Evolutionary conservation across 768 basidiomycete species (phyloP), one percentile per base, ranked within the genome.

Genomic region (Lentinula raphanica): DNA sequence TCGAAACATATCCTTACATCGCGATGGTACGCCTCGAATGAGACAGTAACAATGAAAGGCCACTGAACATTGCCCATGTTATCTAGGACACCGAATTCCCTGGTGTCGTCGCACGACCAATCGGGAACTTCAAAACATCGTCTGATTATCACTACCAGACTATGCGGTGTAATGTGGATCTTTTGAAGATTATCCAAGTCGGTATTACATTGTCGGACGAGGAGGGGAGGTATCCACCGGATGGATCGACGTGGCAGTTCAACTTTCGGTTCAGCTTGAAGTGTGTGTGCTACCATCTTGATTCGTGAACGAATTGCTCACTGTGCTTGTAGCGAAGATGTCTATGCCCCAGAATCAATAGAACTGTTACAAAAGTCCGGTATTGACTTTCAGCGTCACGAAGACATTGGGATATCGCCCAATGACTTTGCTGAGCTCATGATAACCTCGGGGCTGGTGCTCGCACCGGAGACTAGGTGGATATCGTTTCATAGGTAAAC

Each of bases 141-240:
- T 94, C 94, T 21, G 97, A 99, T 74, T 98, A 98, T 68, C 96
- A 98, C 73, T 99, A 98, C 73, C 97, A 99, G 73, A 99, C 97
- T 2, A 96, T 99, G 90, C 88, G 97, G 60, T 97, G 95, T 76
- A 99, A 99, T 73, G 97, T 98, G 66, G 97, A 99, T 80, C 78
- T 98, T 49, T 81, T 99, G 64, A 94, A 93, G 76, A 91, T 98
- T 74, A 98, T 99, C 51, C 97, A 99, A 75, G 86, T 98, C 60
- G 97, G 97, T 5, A 82, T 99, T 63, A 97, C 97, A 5, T 77
- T 99, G 28, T 88, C 92, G 39, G 94, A 98, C 71, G 94, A 95
- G 69, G 85, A 97, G 31, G 97, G 97, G 4, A 88, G 94, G 67
- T 86, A 87, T 58, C 93, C 95, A 11, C 86, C 86, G 64, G 95